phyloP scores from a whole-genome alignment of 129 eudicot species.

The Flaveria sonorensis region DNA sequence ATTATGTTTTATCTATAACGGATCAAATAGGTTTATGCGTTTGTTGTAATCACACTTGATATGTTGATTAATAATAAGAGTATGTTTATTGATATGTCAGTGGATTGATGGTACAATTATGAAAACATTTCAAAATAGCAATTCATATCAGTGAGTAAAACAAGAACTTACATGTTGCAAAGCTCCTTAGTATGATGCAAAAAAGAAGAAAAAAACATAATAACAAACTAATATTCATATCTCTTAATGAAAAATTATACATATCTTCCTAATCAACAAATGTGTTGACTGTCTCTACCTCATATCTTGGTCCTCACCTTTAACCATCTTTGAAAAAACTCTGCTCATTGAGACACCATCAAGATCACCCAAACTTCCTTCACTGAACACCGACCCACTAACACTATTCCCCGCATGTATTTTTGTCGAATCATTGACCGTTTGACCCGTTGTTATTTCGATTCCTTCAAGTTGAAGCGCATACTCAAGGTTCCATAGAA shows the following conservation, averaged over 20 bases:
- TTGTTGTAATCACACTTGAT: too few relatives aligned
- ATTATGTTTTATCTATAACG: too few relatives aligned
- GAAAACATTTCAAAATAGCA: not conserved
- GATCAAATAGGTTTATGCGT: too few relatives aligned
- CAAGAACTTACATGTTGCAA: constrained; percentile 17
- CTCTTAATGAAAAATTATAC: not conserved
- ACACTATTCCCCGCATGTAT: constrained; percentile 35
- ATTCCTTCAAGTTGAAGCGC: constrained; percentile 50
- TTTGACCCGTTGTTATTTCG: constrained; percentile 20
- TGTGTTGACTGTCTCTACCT: constrained; percentile 23
- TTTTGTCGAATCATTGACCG: constrained; percentile 4
- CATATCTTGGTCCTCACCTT: constrained; percentile 50
- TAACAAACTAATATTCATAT: not conserved
- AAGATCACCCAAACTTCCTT: constrained; percentile 59
- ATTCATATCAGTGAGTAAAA: constrained; percentile 7
- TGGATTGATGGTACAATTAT: too few relatives aligned
- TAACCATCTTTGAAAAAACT: constrained; percentile 69
- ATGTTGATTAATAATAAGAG: too few relatives aligned
- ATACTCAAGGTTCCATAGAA: constrained; percentile 55
- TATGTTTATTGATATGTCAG: too few relatives aligned
- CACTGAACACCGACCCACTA: constrained; percentile 35
- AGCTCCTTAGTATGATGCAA: constrained; percentile 3
- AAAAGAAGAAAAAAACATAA: not conserved
- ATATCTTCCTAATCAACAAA: constrained; percentile 18
- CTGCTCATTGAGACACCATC: constrained; percentile 64